These are phyloP conservation scores for Colletotrichum sp. DNA, from an alignment of 2,329 filamentous ascomycete species.

Conservation along the genomic window DNA sequence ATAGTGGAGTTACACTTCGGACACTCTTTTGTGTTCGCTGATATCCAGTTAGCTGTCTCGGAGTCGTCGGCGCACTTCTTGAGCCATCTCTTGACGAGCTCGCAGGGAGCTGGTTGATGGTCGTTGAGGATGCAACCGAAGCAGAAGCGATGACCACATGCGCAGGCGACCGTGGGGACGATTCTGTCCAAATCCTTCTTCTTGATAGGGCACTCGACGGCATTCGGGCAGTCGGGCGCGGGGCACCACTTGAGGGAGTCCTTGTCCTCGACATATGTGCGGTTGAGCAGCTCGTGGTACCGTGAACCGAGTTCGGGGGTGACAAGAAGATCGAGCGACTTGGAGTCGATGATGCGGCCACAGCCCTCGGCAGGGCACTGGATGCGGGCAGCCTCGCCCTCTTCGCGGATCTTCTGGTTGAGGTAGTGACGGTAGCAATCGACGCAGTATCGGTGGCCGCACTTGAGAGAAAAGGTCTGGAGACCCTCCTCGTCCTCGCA, in stretches of 20 bases:
- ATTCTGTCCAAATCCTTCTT: constrained; percentile 83
- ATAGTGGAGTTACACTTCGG: constrained; percentile 96
- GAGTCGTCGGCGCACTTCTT: constrained; percentile 99
- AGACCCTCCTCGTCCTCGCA: constrained; percentile 84
- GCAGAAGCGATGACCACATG: constrained; percentile 87
- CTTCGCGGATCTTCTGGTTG: constrained; percentile 89
- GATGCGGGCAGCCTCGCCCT: constrained; percentile 93
- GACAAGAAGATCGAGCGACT: constrained; percentile 81
- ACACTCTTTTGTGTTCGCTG: constrained; percentile 97
- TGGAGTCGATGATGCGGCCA: constrained; percentile 88
- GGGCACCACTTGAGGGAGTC: constrained; percentile 97
- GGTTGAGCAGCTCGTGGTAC: constrained; percentile 85
- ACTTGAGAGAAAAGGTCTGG: constrained; percentile 91
- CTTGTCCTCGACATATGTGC: constrained; percentile 97
- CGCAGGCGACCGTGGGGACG: constrained; percentile 88
- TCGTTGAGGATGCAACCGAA: constrained; percentile 91
- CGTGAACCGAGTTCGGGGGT: constrained; percentile 60
- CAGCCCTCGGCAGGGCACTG: constrained; percentile 91
- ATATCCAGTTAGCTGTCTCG: constrained; percentile 99
- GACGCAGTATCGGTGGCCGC: constrained; percentile 90
- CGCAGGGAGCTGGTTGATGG: constrained; percentile 92
- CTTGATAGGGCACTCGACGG: constrained; percentile 87
- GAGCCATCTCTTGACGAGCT: constrained; percentile 91
- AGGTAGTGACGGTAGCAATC: constrained; percentile 93
- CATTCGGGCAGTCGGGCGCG: constrained; percentile 95